Conservation (phyloP, 495 filamentous ascomycete species). For the Aspergillus baeticus region DNA sequence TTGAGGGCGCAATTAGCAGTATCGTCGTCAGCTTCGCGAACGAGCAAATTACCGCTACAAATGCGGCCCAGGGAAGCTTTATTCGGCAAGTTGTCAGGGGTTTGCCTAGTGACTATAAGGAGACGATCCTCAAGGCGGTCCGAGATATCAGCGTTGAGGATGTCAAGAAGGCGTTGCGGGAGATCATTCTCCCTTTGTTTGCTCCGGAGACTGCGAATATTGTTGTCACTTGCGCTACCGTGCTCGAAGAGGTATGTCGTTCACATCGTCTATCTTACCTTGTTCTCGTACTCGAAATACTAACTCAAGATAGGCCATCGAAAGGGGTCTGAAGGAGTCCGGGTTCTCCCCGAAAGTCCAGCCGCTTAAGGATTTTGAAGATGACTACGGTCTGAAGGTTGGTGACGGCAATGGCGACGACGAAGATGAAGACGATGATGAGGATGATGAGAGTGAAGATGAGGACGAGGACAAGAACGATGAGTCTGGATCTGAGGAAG, state of each 20-base stretch:
- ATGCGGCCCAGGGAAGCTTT: slow-evolving; percentile 79
- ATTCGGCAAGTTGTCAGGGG: slow-evolving; percentile 74
- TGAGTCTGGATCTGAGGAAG: slow-evolving; percentile 23
- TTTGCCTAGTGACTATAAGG: slow-evolving; percentile 75
- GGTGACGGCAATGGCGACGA: slow-evolving; percentile 66
- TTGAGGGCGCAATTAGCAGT: slow-evolving; percentile 87
- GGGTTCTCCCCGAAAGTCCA: slow-evolving; percentile 79
- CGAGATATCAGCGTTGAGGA: slow-evolving; percentile 73
- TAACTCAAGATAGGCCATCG: slow-evolving; percentile 53
- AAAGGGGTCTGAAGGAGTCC: slow-evolving; percentile 65
- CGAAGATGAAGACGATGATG: slow-evolving; percentile 40
- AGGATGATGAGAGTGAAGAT: slow-evolving; percentile 39
- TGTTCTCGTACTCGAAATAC: not conserved
- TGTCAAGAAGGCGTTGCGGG: slow-evolving; percentile 70
- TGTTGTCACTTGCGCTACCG: slow-evolving; percentile 82
- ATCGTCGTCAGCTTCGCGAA: slow-evolving; percentile 84
- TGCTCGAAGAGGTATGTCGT: slow-evolving; percentile 74
- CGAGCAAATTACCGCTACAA: slow-evolving; percentile 77
- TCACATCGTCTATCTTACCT: too few relatives aligned
- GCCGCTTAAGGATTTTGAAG: slow-evolving; percentile 77
- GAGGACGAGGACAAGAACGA: slow-evolving; percentile 26
- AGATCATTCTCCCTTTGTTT: slow-evolving; percentile 78
- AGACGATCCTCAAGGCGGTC: slow-evolving; percentile 72
- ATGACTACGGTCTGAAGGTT: slow-evolving; percentile 82
- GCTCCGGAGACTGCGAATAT: slow-evolving; percentile 73